Evolutionary conservation across 2,329 filamentous ascomycete species (phyloP), one percentile per base, ranked within the genome.

Genomic region (Fusarium zealandicum): DNA sequence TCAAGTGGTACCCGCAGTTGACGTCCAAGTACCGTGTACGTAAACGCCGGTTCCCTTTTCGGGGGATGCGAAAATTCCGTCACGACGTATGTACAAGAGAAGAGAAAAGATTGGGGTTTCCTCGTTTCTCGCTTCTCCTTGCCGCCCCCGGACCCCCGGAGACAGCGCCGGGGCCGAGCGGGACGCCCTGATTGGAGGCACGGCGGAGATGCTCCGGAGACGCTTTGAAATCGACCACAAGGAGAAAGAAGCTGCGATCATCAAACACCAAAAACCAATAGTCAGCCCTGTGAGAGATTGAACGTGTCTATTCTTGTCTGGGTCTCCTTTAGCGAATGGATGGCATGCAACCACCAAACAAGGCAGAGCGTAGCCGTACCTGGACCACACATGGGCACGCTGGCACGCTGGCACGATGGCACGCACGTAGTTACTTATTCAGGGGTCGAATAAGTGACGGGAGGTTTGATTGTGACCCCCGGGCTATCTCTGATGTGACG

Each of bases 161-260:
- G 59, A 40, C 30, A 39, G 39, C 35, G 47, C 52, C 42, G 59
- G 45, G 40, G 46, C 54, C 54, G 54, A 54, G 43, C 47, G 39
- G 27, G 32, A 25, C 8, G 37, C 16, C 13, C 22, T 62, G 58
- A 61, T 63, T 67, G 59, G 49, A 54, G 43, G 32, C 39, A 28
- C 64, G 62, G 64, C 47, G 45, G 51, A 54, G 52, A 59, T 53
- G 64, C 54, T 65, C 58, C 64, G 59, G 57, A 14, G 18, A 11
- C 22, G 20, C 17, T 18, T 54, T 32, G 14, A 40, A 49, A 38
- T 57, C 41, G 42, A 40, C 47, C 47, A 63, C 22, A 25, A 25
- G 9, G 22, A 25, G 22, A 7, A 25, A 9, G 22, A 25, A 7
- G 22, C 22, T 8, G 6, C 59, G 55, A 56, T 53, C 51, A 37